Conservation (phyloP, 805 yeast species). For the Tetrapisispora phaffii region DNA sequence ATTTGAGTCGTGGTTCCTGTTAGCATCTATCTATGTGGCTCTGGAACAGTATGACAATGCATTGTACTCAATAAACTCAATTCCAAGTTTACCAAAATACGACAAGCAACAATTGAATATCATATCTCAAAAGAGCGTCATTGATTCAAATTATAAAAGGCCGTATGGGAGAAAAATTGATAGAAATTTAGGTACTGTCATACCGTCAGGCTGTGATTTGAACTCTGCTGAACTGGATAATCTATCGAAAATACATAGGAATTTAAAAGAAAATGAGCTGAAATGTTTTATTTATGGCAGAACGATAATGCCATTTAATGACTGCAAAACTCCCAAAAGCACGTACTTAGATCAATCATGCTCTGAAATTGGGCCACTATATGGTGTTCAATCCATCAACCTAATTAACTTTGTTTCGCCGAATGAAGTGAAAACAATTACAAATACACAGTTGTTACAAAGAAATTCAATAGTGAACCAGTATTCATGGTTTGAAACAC, state of each 20-base stretch:
- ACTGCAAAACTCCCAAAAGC: constrained; percentile 15
- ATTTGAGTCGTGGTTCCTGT: constrained; percentile 24
- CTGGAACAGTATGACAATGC: constrained; percentile 19
- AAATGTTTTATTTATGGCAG: constrained; percentile 22
- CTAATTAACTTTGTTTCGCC: constrained; percentile 24
- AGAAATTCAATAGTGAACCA: constrained; percentile 24
- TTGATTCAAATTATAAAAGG: constrained; percentile 17
- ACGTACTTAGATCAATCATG: constrained; percentile 22
- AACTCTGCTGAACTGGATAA: constrained; percentile 20
- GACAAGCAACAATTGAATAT: constrained; percentile 14
- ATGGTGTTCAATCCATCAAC: constrained; percentile 25
- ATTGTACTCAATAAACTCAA: constrained; percentile 24
- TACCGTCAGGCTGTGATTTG: constrained; percentile 6
- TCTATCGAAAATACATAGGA: not conserved
- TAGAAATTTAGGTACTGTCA: not conserved
- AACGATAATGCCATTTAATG: constrained; percentile 24
- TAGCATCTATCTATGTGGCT: constrained; percentile 22
- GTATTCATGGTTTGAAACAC: constrained; percentile 19
- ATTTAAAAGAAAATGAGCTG: constrained; percentile 19
- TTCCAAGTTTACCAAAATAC: constrained; percentile 21
- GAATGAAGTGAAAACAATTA: constrained; percentile 22
- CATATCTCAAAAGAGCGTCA: constrained; percentile 1
- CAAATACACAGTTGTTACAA: constrained; percentile 18
- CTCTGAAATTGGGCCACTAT: constrained; percentile 23
- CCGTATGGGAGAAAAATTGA: constrained; percentile 16